Evolutionary conservation across 1,139 yeast genomes (phyloP).

Genomic region (Pichia sp.): DNA sequence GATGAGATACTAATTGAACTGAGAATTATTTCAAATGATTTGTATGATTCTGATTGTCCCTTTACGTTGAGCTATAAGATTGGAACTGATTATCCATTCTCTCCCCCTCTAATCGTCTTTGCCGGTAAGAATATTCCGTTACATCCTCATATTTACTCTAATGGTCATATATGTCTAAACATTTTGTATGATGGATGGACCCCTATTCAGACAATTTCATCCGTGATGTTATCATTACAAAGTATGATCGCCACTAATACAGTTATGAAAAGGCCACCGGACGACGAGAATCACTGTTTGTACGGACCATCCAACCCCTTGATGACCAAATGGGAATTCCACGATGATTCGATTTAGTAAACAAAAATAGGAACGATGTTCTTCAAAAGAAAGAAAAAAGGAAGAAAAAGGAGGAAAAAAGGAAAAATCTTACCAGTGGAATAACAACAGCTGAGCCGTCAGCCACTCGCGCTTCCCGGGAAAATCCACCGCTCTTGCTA

Average conservation of each 20-base stretch:
- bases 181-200: slow-evolving; percentile 66
- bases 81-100: slow-evolving; percentile 51
- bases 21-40: not conserved
- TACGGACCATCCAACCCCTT: slow-evolving; percentile 57
- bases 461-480: too few relatives aligned
- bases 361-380: too few relatives aligned
- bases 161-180: slow-evolving; percentile 69
- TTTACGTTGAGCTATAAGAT: slow-evolving; percentile 8
- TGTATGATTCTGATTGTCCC: not conserved
- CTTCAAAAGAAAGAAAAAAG: too few relatives aligned
- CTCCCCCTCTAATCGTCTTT: slow-evolving; percentile 58
- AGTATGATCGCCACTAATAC: slow-evolving; percentile 55
- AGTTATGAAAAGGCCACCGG: slow-evolving; percentile 46
- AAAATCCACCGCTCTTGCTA: too few relatives aligned
- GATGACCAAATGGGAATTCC: slow-evolving; percentile 43
- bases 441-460: too few relatives aligned
- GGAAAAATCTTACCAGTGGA: too few relatives aligned
- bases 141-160: slow-evolving; percentile 69
- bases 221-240: slow-evolving; percentile 54
- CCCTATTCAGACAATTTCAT: slow-evolving; percentile 56
- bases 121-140: slow-evolving; percentile 42
- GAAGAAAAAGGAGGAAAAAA: too few relatives aligned
- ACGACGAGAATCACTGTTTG: slow-evolving; percentile 42
- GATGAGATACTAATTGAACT: too few relatives aligned
- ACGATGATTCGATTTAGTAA: too few relatives aligned